phyloP scores from a whole-genome alignment of 2,329 filamentous ascomycete species.

The Torrubiella hemipterigena region DNA sequence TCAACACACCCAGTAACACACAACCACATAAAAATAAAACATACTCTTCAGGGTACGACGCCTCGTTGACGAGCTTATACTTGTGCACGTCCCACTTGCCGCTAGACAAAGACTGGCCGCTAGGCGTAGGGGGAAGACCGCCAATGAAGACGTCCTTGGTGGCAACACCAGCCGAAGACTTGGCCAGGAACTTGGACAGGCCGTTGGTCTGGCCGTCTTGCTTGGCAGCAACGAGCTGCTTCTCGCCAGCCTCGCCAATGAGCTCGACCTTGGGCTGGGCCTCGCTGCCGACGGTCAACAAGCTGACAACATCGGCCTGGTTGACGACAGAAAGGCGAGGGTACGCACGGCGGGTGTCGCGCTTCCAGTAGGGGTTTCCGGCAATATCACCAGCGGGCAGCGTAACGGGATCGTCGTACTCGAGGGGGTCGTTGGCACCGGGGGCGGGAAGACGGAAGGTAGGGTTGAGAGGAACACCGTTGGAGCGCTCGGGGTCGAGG shows the following conservation, averaged over 20 bases:
- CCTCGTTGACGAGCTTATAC: constrained; percentile 51
- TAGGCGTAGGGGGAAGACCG: constrained; percentile 79
- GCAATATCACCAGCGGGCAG: constrained; percentile 38
- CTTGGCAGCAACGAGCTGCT: constrained; percentile 63
- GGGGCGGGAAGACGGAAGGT: constrained; percentile 75
- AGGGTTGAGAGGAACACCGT: constrained; percentile 84
- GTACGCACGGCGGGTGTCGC: constrained; percentile 74
- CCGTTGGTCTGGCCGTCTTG: constrained; percentile 62
- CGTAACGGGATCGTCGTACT: constrained; percentile 37
- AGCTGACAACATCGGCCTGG: constrained; percentile 74
- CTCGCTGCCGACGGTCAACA: constrained; percentile 76
- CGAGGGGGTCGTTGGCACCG: constrained; percentile 25
- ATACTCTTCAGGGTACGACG: constrained; percentile 59
- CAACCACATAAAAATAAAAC: constrained; percentile 21
- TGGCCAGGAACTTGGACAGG: constrained; percentile 61
- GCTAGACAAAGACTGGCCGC: constrained; percentile 45
- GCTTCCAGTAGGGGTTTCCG: constrained; percentile 60
- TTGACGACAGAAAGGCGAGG: constrained; percentile 66
- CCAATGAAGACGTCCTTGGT: constrained; percentile 54
- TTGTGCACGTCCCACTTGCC: constrained; percentile 55
- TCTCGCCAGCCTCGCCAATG: constrained; percentile 47
- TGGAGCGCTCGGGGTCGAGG: constrained; percentile 79
- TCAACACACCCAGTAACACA: constrained; percentile 15
- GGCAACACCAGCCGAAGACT: constrained; percentile 38
- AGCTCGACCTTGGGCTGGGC: constrained; percentile 72